Base-by-base conservation (phyloP, 371 early-diverging fungal species). In the Spraguea lophii region DNA sequence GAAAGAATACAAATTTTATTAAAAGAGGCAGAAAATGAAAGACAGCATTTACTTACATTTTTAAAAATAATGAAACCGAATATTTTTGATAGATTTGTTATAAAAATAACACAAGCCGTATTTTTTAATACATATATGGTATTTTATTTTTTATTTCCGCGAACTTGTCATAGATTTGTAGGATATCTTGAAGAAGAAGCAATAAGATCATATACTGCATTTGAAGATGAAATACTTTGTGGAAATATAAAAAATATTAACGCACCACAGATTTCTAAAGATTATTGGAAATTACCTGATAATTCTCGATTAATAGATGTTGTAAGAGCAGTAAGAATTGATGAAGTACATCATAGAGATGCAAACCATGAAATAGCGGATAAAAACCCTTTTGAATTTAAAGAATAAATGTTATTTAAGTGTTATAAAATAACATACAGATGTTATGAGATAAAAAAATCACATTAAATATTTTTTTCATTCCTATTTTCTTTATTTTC, bases 311-410 rank as follows among this genome's bases (percentile, higher is more conserved):
- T 92, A 36, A 74, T 81, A 13, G 90, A 92, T 48, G 82, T 88
- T 4, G 84, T 87, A n/a, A 63, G 82, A 16, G 88, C 86, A 21
- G 79, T 92, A 7, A 74, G 92, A n/a, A 80, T 87, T 2, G 93
- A 92, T 58, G 93, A 92, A 63, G 84, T 64, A 19, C 45, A 32
- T n/a, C 92, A 91, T 59, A 75, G 88, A 52, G 87, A 89, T 51
- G 79, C 83, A 9, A 92, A 92, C 73, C 90, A 68, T 37, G 32
- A 22, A 3, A 34, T 65, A 10, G 62, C 65, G 0, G 44, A 61
- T 30, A 34, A 23, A 15, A 19, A 36, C 35, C 17, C 15, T 21
- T 39, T 39, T 21, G 7, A 3, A 15, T 15, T 39, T 15, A 15
- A 15, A 39, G 15, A 15, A 39, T 39, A 39, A 21, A 39, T 19